Percentiles rank a stretch among this genome's conserved stretches.
These are phyloP conservation scores for Pythium phragmiticola DNA, from an alignment of 352 stramenopile genomes.

Conservation along the genomic window DNA sequence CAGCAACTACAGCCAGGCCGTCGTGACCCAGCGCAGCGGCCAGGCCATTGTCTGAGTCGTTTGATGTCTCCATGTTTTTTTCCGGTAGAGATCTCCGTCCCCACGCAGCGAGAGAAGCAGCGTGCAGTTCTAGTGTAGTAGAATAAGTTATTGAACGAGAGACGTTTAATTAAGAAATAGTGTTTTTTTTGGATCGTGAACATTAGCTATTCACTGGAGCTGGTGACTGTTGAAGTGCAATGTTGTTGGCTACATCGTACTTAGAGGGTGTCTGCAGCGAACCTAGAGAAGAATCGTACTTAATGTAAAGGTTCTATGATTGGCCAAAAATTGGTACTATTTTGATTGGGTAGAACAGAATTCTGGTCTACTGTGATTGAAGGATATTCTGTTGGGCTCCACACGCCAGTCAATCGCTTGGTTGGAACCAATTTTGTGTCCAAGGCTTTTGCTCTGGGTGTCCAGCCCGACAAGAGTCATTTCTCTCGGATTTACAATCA, in stretches of 20 bases:
- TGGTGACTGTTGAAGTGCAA: neutral
- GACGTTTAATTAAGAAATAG: no score
- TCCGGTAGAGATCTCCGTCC: no score
- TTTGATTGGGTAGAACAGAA: constrained; percentile 14
- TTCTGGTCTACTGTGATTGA: constrained; percentile 9
- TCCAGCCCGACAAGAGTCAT: constrained; percentile 13
- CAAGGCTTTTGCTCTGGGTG: constrained; percentile 5
- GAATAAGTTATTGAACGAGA: neutral
- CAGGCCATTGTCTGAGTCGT: constrained; percentile 13
- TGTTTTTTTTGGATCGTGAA: no score
- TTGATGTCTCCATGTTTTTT: no score
- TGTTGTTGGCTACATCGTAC: constrained; percentile 10
- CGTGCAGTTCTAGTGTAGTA: neutral
- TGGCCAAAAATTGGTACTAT: constrained; percentile 2
- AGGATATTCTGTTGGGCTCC: constrained; percentile 12
- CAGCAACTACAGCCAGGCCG: constrained; percentile 13
- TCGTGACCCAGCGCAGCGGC: constrained; percentile 20
- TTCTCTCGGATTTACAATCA: constrained; percentile 34
- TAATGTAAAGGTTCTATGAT: constrained; percentile 5
- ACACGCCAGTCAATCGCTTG: constrained; percentile 31
- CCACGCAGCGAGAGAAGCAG: constrained; percentile 12
- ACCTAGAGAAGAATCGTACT: constrained; percentile 13
- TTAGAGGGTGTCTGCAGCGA: constrained; percentile 10
- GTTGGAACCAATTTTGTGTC: constrained; percentile 27
- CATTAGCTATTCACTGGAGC: no score